A percentile compares a stretch with the other conserved stretches of the same genome.
Conservation (phyloP, 352 stramenopile genomes). For the Globisporangium cystogenes region DNA sequence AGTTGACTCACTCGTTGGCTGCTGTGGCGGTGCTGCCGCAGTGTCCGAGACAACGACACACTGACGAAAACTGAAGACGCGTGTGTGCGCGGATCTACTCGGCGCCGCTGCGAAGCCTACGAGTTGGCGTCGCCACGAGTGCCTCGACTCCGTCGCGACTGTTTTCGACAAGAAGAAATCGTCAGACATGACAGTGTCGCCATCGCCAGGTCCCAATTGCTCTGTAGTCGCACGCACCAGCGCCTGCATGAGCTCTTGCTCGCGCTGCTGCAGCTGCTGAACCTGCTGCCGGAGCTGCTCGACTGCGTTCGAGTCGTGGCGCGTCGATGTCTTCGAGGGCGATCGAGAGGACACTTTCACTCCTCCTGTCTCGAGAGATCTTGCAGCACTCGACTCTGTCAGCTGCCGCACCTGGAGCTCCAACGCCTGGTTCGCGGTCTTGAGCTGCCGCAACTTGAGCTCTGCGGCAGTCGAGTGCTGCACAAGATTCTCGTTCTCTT, state of each 20-base stretch:
- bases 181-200: background rate
- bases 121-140: conserved; percentile 22
- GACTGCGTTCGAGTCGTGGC: background rate
- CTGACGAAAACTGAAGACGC: background rate
- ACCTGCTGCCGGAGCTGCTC: conserved; percentile 50
- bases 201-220: background rate
- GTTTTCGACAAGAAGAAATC: background rate
- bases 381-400: background rate
- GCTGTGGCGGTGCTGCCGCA: too few species aligned
- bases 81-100: background rate
- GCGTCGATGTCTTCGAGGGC: conserved; percentile 12
- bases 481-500: conserved; percentile 57
- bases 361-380: background rate
- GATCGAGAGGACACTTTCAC: conserved; percentile 1
- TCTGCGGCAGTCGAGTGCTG: conserved; percentile 21
- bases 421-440: conserved; percentile 43
- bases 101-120: background rate
- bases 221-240: conserved; percentile 32
- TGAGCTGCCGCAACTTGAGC: conserved; percentile 25
- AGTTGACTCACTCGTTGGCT: background rate
- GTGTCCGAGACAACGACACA: background rate
- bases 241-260: conserved; percentile 80
- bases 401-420: conserved; percentile 15
- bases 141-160: conserved; percentile 49
- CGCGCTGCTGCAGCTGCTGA: conserved; percentile 63